Percentiles rank a stretch among this genome's conserved stretches.
Evolutionary conservation across 108 stramenopile species (phyloP).

Genomic region (Tribonema minus): DNA sequence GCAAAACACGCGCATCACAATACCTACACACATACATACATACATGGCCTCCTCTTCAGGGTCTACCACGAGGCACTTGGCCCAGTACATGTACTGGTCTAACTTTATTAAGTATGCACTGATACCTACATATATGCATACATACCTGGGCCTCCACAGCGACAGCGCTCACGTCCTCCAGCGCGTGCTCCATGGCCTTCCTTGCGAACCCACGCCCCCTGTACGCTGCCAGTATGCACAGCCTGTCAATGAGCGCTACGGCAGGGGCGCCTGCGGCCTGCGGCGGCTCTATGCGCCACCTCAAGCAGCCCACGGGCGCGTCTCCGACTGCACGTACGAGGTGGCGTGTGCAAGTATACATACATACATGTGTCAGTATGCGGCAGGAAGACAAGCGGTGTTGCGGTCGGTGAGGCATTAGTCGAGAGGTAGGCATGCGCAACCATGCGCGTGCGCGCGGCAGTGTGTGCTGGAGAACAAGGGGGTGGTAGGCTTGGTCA

Average conservation of each 20-base stretch:
- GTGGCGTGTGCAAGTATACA: too few species aligned
- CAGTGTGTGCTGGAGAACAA: too few species aligned
- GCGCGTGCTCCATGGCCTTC: conserved; percentile 1
- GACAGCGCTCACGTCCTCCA: conserved; percentile 7
- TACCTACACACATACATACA: neutral
- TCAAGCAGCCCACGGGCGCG: conserved; percentile 21
- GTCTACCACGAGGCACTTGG: neutral
- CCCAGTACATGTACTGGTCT: too few species aligned
- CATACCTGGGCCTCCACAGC: neutral
- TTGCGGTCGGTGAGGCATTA: too few species aligned
- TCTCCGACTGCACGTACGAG: conserved; percentile 22
- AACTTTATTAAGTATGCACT: neutral
- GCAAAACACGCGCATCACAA: neutral
- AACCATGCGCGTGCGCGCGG: too few species aligned
- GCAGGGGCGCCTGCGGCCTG: neutral
- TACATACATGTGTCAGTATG: too few species aligned
- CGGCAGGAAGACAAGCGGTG: too few species aligned
- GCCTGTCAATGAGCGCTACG: conserved; percentile 18
- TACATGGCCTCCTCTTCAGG: neutral
- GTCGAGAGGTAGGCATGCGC: too few species aligned
- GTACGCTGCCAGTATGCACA: conserved; percentile 27
- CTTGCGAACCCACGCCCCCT: conserved; percentile 8
- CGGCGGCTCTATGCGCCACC: conserved; percentile 24
- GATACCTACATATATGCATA: neutral
- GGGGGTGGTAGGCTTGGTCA: too few species aligned